Evolutionary conservation across 2,329 filamentous ascomycete species (phyloP), one percentile per base, ranked within the genome.

Genomic region (Trematosphaeria pertusa): DNA sequence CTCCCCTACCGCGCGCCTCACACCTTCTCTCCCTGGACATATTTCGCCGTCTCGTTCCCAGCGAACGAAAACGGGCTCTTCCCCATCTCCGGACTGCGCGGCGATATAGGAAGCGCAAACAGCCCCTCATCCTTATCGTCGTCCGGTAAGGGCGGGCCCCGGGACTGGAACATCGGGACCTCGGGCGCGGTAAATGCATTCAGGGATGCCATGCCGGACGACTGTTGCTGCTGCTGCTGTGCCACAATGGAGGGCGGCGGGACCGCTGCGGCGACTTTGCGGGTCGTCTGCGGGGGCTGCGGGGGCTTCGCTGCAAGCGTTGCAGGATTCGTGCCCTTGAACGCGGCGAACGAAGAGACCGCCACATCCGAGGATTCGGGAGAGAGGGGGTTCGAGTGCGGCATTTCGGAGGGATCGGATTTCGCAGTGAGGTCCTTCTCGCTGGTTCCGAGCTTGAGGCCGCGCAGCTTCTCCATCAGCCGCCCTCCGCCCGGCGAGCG

Each of bases 41-140:
- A 67, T 50, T 65, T 70, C 1, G 61, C 56, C 15, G 67, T 70
- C 15, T 73, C 70, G 34, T 56, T 65, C 8, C 57, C 61, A 5
- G 60, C 66, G 66, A 86, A 83, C 3, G 81, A 83, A 65, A 96
- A 97, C 0, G 91, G 91, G 64, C 89, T 92, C 59, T 86, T 89
- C 42, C 86, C 85, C 78, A 94, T 91, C 58, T 95, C 91, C 0
- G 91, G 91, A 61, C 89, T 92, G 39, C 91, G 80, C 1, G 91
- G 91, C 62, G 89, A 93, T 74, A 96, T 84, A 1, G 90, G 91
- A 41, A 96, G 81, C 0, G 91, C 91, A 65, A 97, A 97, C 2
- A 96, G 78, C 31, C 89, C 92, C 48, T 96, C 91, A 56, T 91
- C 87, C 0, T 81, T 82, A 31, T 87, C 83, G 5, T 78, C 73